Conservation (phyloP, 2,329 filamentous ascomycete genomes). For the Zymoseptoria tritici region DNA sequence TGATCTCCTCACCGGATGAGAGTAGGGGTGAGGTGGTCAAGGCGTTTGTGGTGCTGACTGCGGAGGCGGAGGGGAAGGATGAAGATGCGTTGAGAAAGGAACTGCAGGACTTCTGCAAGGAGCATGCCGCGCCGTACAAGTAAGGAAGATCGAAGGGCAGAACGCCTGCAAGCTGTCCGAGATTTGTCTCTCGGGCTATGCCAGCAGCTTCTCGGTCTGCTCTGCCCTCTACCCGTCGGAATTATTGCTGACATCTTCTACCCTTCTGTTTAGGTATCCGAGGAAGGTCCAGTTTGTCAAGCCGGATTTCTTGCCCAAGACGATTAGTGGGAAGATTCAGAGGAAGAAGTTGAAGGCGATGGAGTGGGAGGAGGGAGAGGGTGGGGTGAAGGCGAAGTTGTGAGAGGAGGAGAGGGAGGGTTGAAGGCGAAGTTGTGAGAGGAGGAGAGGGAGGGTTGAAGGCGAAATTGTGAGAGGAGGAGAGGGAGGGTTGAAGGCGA, state of each 20-base stretch:
- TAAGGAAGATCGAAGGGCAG: slow-evolving; percentile 29
- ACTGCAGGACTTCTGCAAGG: slow-evolving; percentile 36
- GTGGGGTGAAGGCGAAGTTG: too few relatives aligned
- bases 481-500: too few relatives aligned
- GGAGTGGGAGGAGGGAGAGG: slow-evolving; percentile 26
- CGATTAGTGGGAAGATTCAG: slow-evolving; percentile 30
- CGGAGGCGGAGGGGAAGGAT: slow-evolving; percentile 16
- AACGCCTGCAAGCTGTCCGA: too few relatives aligned
- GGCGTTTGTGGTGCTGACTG: slow-evolving; percentile 34
- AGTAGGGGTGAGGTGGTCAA: slow-evolving; percentile 36
- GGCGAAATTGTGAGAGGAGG: slow-evolving; percentile 20
- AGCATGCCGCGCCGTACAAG: slow-evolving; percentile 36
- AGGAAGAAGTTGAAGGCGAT: slow-evolving; percentile 32
- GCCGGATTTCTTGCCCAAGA: slow-evolving; percentile 33
- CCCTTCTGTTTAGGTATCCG: not conserved
- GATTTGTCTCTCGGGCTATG: too few relatives aligned
- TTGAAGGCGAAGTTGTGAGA: too few relatives aligned
- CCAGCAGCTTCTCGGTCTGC: too few relatives aligned
- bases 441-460: too few relatives aligned
- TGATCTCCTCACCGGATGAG: slow-evolving; percentile 34
- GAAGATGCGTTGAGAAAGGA: slow-evolving; percentile 25
- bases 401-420: too few relatives aligned
- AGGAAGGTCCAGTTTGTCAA: slow-evolving; percentile 28
- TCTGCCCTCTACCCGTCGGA: too few relatives aligned
- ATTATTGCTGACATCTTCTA: too few relatives aligned